These are phyloP conservation scores for Xylaria venustula DNA, from an alignment of 495 filamentous ascomycete genomes.

Conservation along the genomic window DNA sequence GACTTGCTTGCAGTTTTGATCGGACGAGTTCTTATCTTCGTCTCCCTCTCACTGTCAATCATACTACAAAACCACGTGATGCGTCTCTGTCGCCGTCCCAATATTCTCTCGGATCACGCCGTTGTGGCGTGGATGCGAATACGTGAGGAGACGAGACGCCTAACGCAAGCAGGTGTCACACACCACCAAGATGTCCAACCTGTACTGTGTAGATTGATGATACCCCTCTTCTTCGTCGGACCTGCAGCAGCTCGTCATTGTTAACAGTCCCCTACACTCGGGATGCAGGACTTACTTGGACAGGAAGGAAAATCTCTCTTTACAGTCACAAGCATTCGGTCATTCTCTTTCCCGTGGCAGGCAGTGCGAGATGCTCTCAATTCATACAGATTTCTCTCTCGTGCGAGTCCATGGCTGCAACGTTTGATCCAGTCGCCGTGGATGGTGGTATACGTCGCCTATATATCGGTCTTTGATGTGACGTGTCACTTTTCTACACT, in stretches of 20 bases:
- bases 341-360: neutral
- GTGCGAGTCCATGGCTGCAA: neutral
- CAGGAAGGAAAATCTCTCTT: neutral
- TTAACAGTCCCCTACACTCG: neutral
- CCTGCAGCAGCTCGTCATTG: neutral
- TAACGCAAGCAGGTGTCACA: neutral
- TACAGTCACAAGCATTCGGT: neutral
- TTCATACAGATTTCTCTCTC: neutral
- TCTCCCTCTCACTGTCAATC: neutral
- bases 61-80: neutral
- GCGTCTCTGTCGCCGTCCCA: neutral
- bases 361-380: neutral
- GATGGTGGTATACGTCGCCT: neutral
- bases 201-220: neutral
- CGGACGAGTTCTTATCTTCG: neutral
- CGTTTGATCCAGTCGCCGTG: neutral
- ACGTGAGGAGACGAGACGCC: neutral
- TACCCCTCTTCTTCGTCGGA: neutral
- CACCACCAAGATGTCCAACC: neutral
- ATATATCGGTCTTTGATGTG: neutral
- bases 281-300: neutral
- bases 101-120: neutral
- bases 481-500: neutral
- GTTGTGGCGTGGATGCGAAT: neutral
- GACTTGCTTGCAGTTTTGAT: neutral